Evolutionary conservation across 2,329 filamentous ascomycete species (phyloP).

Genomic region (Drechslerella coelobrocha): DNA sequence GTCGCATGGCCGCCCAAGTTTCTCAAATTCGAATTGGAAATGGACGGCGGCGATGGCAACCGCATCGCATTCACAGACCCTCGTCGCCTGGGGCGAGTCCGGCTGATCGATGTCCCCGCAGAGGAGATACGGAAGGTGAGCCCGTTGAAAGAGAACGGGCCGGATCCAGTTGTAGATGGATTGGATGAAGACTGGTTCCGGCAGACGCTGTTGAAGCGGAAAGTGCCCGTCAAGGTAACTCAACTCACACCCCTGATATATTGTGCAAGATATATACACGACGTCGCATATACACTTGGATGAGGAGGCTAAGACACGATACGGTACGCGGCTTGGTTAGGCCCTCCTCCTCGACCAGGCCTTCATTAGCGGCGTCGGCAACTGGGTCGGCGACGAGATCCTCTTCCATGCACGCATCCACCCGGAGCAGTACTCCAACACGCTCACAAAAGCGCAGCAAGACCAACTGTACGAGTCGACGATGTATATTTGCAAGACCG

Average conservation of each 20-base stretch:
- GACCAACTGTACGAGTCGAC: conserved; percentile 74
- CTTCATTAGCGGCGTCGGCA: conserved; percentile 89
- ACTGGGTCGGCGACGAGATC: conserved; percentile 96
- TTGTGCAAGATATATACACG: background rate
- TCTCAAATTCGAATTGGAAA: conserved; percentile 72
- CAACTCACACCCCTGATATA: background rate
- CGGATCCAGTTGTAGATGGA: conserved; percentile 85
- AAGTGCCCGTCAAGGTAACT: conserved; percentile 76
- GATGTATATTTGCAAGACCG: conserved; percentile 66
- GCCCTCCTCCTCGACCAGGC: conserved; percentile 85
- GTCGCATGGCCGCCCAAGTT: conserved; percentile 82
- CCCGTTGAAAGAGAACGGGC: conserved; percentile 88
- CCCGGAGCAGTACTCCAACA: conserved; percentile 90
- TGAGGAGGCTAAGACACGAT: background rate
- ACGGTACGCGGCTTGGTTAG: background rate
- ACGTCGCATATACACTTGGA: too few species aligned
- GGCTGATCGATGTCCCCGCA: conserved; percentile 76
- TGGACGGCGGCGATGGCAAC: conserved; percentile 61
- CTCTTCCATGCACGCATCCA: conserved; percentile 88
- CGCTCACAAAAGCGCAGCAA: conserved; percentile 75
- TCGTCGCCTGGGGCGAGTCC: conserved; percentile 77
- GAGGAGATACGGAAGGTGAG: conserved; percentile 77
- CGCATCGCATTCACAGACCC: conserved; percentile 80
- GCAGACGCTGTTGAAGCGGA: conserved; percentile 74
- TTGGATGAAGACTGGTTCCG: conserved; percentile 78